Evolutionary conservation across 2,329 filamentous ascomycete genomes (phyloP).

Genomic region (Botrytis porri): DNA sequence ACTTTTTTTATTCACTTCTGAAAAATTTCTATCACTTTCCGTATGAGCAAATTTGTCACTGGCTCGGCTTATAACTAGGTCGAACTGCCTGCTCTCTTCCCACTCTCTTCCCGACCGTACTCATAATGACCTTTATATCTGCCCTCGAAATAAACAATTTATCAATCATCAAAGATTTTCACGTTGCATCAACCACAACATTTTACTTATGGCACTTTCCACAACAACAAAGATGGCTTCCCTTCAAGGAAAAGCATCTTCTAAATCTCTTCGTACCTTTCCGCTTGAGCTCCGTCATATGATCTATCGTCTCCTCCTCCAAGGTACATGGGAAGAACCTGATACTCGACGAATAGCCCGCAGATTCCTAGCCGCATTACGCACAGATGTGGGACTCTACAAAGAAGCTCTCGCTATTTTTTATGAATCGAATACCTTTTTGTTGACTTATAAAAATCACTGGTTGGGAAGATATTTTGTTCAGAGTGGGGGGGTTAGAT

Average conservation of each 20-base stretch:
- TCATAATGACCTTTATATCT: not conserved
- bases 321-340: not conserved
- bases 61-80: not conserved
- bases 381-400: not conserved
- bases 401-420: slow-evolving; percentile 8
- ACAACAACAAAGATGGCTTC: not conserved
- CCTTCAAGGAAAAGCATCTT: not conserved
- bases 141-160: not conserved
- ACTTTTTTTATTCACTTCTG: not conserved
- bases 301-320: not conserved
- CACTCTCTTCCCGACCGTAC: not conserved
- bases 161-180: not conserved
- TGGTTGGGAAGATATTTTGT: not conserved
- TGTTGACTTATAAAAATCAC: not conserved
- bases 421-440: slow-evolving; percentile 5
- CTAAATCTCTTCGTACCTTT: not conserved
- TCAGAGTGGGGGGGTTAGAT: not conserved
- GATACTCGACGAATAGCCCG: not conserved
- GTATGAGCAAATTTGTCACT: not conserved
- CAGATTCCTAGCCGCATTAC: not conserved
- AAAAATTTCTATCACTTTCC: not conserved
- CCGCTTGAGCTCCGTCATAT: not conserved
- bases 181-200: not conserved
- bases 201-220: not conserved
- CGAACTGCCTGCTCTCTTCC: not conserved